Base-by-base conservation (phyloP, 768 basidiomycete genomes). In the Naganishia onofrii region DNA sequence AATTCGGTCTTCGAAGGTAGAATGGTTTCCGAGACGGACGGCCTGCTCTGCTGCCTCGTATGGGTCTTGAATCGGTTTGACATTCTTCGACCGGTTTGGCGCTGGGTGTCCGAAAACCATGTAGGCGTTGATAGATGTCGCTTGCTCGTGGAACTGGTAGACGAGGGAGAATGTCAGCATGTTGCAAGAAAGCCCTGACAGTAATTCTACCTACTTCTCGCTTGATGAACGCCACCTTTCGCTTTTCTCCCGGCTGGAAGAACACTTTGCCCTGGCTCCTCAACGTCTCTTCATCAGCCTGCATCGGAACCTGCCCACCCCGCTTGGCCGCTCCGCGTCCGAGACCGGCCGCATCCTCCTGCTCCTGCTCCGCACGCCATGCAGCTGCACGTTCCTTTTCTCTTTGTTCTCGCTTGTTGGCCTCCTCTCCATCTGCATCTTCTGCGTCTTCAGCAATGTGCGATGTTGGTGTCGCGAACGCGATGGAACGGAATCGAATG, bases 171-270 rank as follows among this genome's bases (percentile, higher is more conserved):
- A 3, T 7, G 23, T 51, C 21, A 38, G 32, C 31, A 21, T 34
- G 8, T 2, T 6, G 42, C 6, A 42, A 4, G 15, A 7, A 5
- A 10, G 29, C 19, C 19, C 8, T 21, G 7, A 17, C 26, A 46
- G 12, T 38, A 32, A 23, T 52, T 6, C 17, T 4, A 78, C 81
- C 76, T 69, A 81, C 81, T 34, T 82, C 92, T 66, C 88, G 88
- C 77, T 93, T 91, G 79, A 98, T 96, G 80, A 93, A 96, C 0
- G 93, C 91, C 66, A 97, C 87, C 73, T 89, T 90, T 82, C 94
- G 91, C 84, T 95, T 97, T 81, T 96, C 90, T 63, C 85, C 85
- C 0, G 91, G 85, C 8, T 87, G 91, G 63, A 96, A 85, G 79
- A 86, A 91, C 44, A 83, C 83, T 78, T 92, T 81, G 21, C 70